phyloP scores from a whole-genome alignment of 2,329 filamentous ascomycete species.

The Diaporthe sp. region DNA sequence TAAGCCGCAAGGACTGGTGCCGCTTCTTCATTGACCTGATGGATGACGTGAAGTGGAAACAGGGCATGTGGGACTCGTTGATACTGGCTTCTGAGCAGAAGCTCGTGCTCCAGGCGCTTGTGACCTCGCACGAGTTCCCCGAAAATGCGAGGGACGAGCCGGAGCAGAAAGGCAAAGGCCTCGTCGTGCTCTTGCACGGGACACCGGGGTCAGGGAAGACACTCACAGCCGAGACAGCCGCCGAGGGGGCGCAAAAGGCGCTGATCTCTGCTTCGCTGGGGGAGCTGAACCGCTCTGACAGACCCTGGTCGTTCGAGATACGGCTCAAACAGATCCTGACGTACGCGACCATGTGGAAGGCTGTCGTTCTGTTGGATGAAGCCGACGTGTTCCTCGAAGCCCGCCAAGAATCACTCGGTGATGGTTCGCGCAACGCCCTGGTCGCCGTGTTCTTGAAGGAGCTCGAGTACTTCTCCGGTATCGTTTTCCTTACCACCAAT shows the following conservation, averaged over 20 bases:
- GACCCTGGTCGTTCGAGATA: not conserved
- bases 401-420: not conserved
- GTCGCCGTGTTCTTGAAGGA: not conserved
- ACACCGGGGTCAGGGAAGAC: not conserved
- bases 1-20: conserved; percentile 5
- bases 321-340: not conserved
- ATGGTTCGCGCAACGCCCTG: not conserved
- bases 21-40: not conserved
- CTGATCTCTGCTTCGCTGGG: not conserved
- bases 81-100: not conserved
- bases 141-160: not conserved
- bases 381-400: not conserved
- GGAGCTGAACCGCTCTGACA: not conserved
- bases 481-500: conserved; percentile 7
- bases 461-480: not conserved
- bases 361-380: conserved; percentile 3
- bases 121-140: not conserved
- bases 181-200: not conserved
- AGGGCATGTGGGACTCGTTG: not conserved
- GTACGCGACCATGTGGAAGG: conserved; percentile 7
- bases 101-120: not conserved
- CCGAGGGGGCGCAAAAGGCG: not conserved
- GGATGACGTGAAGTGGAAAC: conserved; percentile 1
- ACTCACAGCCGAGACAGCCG: not conserved
- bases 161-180: conserved; percentile 15